Percentiles rank a stretch among this genome's conserved stretches.
Conservation (phyloP, 2,329 filamentous ascomycete species). For the Lasiodiplodia sp. region DNA sequence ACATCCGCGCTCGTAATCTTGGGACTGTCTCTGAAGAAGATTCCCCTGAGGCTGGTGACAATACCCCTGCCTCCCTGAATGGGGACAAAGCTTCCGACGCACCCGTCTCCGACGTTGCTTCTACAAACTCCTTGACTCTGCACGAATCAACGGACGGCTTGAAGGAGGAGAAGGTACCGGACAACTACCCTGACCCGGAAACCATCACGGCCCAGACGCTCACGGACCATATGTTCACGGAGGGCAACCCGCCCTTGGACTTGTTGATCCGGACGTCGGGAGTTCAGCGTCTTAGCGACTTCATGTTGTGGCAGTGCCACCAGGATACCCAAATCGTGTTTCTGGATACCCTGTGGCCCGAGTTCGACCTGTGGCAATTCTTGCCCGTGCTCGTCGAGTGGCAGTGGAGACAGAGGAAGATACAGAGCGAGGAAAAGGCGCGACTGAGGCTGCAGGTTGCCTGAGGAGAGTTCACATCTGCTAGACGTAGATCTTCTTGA, state of each 20-base stretch:
- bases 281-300: constrained; percentile 91
- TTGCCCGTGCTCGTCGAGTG: constrained; percentile 92
- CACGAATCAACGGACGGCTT: constrained; percentile 24
- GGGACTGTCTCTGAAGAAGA: constrained; percentile 47
- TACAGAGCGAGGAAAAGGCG: constrained; percentile 46
- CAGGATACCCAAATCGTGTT: constrained; percentile 93
- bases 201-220: constrained; percentile 84
- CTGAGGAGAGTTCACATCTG: constrained; percentile 2
- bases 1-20: constrained; percentile 68
- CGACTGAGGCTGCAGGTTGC: constrained; percentile 35
- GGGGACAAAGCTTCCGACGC: constrained; percentile 18
- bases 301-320: constrained; percentile 99
- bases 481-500: neutral
- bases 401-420: constrained; percentile 67
- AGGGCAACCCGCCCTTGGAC: constrained; percentile 84
- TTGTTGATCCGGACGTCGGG: constrained; percentile 91
- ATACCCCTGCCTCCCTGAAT: neutral
- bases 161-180: constrained; percentile 23
- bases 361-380: constrained; percentile 94
- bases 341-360: constrained; percentile 90
- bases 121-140: constrained; percentile 24
- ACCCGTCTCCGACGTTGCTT: constrained; percentile 39
- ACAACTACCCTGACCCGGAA: constrained; percentile 78
- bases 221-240: constrained; percentile 86
- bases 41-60: constrained; percentile 1